Conservation (phyloP, 345 rosid species). For the Trapa bicornis region DNA sequence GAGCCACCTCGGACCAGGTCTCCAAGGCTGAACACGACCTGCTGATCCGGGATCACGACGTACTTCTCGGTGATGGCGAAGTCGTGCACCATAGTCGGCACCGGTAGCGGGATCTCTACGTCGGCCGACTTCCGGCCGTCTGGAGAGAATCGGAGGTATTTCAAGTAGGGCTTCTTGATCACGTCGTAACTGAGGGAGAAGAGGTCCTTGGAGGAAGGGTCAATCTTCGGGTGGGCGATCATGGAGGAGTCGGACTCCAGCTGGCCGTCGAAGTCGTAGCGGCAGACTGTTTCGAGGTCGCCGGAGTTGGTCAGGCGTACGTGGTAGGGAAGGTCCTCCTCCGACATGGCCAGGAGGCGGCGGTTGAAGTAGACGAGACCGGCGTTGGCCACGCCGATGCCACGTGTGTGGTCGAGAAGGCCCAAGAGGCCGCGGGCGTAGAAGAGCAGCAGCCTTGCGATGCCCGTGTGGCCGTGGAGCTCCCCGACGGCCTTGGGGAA, state of each 20-base stretch:
- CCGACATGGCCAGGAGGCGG: constrained; percentile 75
- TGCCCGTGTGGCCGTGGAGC: constrained; percentile 86
- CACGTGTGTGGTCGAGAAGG: constrained; percentile 48
- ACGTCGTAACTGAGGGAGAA: constrained; percentile 80
- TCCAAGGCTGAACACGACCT: constrained; percentile 66
- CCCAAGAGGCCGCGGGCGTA: constrained; percentile 56
- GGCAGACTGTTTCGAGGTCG: constrained; percentile 54
- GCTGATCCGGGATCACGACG: constrained; percentile 79
- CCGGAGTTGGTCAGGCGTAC: constrained; percentile 44
- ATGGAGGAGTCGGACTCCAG: constrained; percentile 36
- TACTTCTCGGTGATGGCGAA: constrained; percentile 68
- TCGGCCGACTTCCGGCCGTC: constrained; percentile 54
- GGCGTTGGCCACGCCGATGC: constrained; percentile 82
- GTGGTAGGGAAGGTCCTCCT: constrained; percentile 80
- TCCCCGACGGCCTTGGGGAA: constrained; percentile 88
- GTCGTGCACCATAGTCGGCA: constrained; percentile 87
- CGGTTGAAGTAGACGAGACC: constrained; percentile 66
- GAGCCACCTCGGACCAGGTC: constrained; percentile 82
- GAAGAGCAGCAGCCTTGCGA: constrained; percentile 63
- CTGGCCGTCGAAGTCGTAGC: constrained; percentile 52
- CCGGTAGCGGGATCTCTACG: constrained; percentile 49
- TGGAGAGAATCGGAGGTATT: constrained; percentile 58
- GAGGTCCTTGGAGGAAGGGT: constrained; percentile 54
- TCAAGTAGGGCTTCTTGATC: constrained; percentile 58
- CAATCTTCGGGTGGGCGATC: constrained; percentile 92